Evolutionary conservation across 306 rosid genomes (phyloP).

Genomic region (Castanospermum australe): DNA sequence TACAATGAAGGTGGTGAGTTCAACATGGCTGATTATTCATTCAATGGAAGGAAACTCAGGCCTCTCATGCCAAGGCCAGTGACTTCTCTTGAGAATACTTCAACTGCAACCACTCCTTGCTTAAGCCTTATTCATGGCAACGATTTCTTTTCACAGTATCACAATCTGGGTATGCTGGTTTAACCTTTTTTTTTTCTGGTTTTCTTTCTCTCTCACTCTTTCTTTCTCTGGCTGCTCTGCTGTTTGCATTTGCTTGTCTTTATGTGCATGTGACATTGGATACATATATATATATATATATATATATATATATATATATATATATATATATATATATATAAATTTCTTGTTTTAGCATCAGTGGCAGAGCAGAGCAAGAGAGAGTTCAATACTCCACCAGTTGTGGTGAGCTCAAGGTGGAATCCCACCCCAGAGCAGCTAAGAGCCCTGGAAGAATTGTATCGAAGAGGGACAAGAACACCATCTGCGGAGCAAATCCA

Average conservation of each 20-base stretch:
- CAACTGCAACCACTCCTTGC: slow-evolving; percentile 46
- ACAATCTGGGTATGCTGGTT: slow-evolving; percentile 53
- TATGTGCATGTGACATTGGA: not conserved
- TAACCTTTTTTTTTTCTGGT: too few species aligned
- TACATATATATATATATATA: not conserved
- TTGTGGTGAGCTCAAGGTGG: slow-evolving; percentile 92
- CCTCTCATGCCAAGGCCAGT: slow-evolving; percentile 75
- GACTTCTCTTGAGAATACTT: slow-evolving; percentile 39
- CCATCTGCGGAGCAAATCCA: slow-evolving; percentile 97
- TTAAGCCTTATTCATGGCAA: slow-evolving; percentile 39
- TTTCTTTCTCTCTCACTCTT: not conserved
- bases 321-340: too few species aligned
- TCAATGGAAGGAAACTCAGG: slow-evolving; percentile 64
- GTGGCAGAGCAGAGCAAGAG: slow-evolving; percentile 58
- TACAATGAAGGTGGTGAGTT: slow-evolving; percentile 63
- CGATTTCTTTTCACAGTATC: slow-evolving; percentile 63
- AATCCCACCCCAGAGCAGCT: slow-evolving; percentile 92
- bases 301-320: too few species aligned
- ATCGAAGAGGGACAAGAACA: slow-evolving; percentile 80
- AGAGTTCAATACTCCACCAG: slow-evolving; percentile 49
- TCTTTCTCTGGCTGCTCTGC: not conserved
- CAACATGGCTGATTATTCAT: slow-evolving; percentile 59
- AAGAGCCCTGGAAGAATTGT: slow-evolving; percentile 77
- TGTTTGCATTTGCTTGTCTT: not conserved
- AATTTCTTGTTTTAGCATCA: slow-evolving; percentile 15